phyloP scores from a whole-genome alignment of 2,329 filamentous ascomycete genomes.

The Aspergillus felis region DNA sequence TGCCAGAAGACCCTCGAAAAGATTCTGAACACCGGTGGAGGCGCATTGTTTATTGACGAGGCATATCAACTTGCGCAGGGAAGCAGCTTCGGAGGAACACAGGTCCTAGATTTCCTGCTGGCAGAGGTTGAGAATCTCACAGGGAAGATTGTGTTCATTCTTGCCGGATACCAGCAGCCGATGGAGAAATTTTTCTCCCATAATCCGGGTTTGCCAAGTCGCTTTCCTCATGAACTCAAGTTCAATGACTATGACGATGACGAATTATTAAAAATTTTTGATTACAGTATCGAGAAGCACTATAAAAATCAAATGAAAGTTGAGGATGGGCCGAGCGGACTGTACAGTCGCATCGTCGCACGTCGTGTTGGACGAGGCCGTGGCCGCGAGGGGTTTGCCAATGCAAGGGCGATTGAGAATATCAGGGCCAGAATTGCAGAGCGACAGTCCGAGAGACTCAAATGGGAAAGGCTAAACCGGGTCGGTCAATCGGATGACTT shows the following conservation, averaged over 20 bases:
- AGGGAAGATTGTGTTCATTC: conserved; percentile 66
- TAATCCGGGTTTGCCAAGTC: conserved; percentile 66
- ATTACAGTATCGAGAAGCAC: conserved; percentile 50
- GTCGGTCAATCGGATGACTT: conserved; percentile 51
- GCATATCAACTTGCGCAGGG: conserved; percentile 68
- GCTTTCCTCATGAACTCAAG: conserved; percentile 62
- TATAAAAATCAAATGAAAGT: conserved; percentile 56
- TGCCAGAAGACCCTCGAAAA: conserved; percentile 55
- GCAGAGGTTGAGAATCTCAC: conserved; percentile 68
- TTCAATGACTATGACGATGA: conserved; percentile 67
- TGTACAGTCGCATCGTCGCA: conserved; percentile 62
- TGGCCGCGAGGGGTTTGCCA: conserved; percentile 66
- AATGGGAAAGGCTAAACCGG: conserved; percentile 42
- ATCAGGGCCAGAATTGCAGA: conserved; percentile 50
- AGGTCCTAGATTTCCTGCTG: conserved; percentile 67
- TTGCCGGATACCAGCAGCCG: conserved; percentile 68
- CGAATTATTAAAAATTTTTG: conserved; percentile 62
- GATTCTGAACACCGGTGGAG: conserved; percentile 58
- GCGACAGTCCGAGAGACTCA: conserved; percentile 58
- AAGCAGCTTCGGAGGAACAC: conserved; percentile 50
- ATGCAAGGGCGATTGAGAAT: conserved; percentile 68
- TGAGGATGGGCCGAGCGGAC: conserved; percentile 55
- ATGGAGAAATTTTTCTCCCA: conserved; percentile 76
- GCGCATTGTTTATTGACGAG: conserved; percentile 73
- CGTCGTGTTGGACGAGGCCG: conserved; percentile 60